Percentiles rank a stretch among this genome's conserved stretches.
Evolutionary conservation across 305 asterid genomes (phyloP).

Genomic region (Caryopteris hybrid): DNA sequence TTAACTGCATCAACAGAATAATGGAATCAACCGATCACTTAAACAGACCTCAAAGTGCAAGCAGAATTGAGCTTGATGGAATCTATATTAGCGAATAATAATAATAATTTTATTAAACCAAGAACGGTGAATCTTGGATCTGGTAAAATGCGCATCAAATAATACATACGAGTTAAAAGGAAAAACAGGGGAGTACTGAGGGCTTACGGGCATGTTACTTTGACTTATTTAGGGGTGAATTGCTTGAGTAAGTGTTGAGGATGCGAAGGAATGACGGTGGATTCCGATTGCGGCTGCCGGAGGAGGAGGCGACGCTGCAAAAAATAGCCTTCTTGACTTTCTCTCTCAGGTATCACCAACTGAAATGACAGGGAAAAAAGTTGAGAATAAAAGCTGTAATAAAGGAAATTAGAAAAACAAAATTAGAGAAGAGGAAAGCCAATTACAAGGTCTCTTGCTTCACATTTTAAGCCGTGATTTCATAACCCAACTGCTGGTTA

Average conservation of each 20-base stretch:
- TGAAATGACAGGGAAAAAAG: slow-evolving; percentile 9
- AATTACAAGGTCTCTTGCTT: too few relatives aligned
- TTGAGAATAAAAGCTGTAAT: neutral
- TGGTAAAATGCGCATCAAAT: neutral
- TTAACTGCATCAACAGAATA: slow-evolving; percentile 42
- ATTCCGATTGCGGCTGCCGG: slow-evolving; percentile 19
- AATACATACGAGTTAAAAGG: neutral
- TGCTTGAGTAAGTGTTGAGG: neutral
- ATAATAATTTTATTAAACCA: neutral
- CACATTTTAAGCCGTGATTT: too few relatives aligned
- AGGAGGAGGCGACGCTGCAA: neutral
- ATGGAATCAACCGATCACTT: neutral
- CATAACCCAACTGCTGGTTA: too few relatives aligned
- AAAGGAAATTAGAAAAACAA: neutral
- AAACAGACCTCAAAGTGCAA: neutral
- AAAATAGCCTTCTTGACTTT: neutral
- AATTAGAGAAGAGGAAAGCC: neutral
- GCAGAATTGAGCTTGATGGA: neutral
- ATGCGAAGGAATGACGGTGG: neutral
- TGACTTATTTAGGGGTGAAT: slow-evolving; percentile 13
- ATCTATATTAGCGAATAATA: slow-evolving; percentile 1
- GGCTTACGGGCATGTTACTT: slow-evolving; percentile 33
- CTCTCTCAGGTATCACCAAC: slow-evolving; percentile 7
- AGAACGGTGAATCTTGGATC: slow-evolving; percentile 15
- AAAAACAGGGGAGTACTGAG: neutral